Percentiles rank a stretch among this genome's conserved stretches.
Conservation (phyloP, 139 green algal species). For the Ulvella scutata region DNA sequence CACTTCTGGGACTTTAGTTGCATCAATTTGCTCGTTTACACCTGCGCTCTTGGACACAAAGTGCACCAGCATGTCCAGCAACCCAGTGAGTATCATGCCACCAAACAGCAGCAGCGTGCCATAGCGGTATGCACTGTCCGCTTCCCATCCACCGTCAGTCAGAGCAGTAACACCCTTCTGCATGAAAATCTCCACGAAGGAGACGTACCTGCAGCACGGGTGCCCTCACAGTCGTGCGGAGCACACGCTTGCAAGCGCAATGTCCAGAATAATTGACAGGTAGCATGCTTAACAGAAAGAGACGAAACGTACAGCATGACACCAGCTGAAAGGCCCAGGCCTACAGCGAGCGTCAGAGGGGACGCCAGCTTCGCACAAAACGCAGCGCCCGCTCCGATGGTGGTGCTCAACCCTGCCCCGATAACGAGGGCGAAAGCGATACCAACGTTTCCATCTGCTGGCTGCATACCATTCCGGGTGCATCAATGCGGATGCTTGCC, state of each 20-base stretch:
- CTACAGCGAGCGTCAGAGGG: neutral
- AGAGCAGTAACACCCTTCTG: conserved; percentile 32
- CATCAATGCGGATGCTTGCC: neutral
- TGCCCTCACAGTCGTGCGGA: too few species aligned
- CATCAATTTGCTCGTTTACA: neutral
- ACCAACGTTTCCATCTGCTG: neutral
- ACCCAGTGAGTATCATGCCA: conserved; percentile 25
- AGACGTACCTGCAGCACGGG: conserved; percentile 28
- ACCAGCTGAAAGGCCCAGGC: conserved; percentile 6
- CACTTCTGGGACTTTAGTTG: neutral
- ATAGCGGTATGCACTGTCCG: conserved; percentile 22
- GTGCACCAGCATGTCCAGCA: conserved; percentile 36
- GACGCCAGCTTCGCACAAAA: conserved; percentile 11
- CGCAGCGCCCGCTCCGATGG: conserved; percentile 3
- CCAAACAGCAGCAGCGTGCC: conserved; percentile 48
- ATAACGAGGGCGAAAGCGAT: conserved; percentile 11
- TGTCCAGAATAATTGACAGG: too few species aligned
- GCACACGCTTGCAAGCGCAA: too few species aligned
- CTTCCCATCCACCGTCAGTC: conserved; percentile 9
- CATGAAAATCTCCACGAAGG: conserved; percentile 46
- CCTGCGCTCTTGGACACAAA: conserved; percentile 3
- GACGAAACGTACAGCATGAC: conserved; percentile 15
- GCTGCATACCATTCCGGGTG: neutral
- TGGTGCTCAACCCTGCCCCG: conserved; percentile 8
- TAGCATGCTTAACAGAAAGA: too few species aligned